phyloP scores from a whole-genome alignment of 2,329 filamentous ascomycete genomes.

The Tetracladium maxilliforme region DNA sequence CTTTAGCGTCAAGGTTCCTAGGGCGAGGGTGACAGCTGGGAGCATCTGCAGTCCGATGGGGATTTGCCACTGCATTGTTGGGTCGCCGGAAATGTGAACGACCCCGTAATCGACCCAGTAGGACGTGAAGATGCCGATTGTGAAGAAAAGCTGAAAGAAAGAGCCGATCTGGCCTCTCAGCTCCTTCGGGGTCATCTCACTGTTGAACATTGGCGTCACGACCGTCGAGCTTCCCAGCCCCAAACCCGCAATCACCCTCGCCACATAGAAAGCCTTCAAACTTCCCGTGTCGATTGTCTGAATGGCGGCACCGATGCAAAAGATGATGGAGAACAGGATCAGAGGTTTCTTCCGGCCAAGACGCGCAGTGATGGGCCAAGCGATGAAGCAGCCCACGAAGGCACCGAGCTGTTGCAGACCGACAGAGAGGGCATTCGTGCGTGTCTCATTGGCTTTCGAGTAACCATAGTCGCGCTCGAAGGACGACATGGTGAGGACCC shows the following conservation, averaged over 20 bases:
- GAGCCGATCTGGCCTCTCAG: slow-evolving; percentile 21
- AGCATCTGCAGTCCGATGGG: slow-evolving; percentile 18
- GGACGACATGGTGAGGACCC: slow-evolving; percentile 25
- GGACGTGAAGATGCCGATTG: slow-evolving; percentile 19
- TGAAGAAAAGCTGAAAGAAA: slow-evolving; percentile 21
- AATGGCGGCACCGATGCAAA: slow-evolving; percentile 23
- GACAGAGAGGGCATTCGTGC: slow-evolving; percentile 28
- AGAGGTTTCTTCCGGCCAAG: slow-evolving; percentile 28
- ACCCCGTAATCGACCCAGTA: slow-evolving; percentile 32
- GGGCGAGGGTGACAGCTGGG: neutral
- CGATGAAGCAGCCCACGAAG: slow-evolving; percentile 32
- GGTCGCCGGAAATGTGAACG: slow-evolving; percentile 17
- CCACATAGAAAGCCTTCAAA: slow-evolving; percentile 26
- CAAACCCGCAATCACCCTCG: slow-evolving; percentile 28
- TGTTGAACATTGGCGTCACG: slow-evolving; percentile 24
- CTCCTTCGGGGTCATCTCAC: slow-evolving; percentile 26
- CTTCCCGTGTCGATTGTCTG: slow-evolving; percentile 30
- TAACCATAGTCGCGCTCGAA: slow-evolving; percentile 27
- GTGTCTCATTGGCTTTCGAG: slow-evolving; percentile 19
- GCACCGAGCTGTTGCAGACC: slow-evolving; percentile 35
- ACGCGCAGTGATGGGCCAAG: slow-evolving; percentile 29
- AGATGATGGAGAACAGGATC: slow-evolving; percentile 24
- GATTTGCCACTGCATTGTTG: slow-evolving; percentile 32
- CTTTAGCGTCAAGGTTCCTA: neutral
- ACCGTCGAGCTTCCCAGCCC: slow-evolving; percentile 30